Evolutionary conservation across 1,139 yeast species (phyloP), one percentile per base, ranked within the genome.

Genomic region (Nakaseomyces glabratus): DNA sequence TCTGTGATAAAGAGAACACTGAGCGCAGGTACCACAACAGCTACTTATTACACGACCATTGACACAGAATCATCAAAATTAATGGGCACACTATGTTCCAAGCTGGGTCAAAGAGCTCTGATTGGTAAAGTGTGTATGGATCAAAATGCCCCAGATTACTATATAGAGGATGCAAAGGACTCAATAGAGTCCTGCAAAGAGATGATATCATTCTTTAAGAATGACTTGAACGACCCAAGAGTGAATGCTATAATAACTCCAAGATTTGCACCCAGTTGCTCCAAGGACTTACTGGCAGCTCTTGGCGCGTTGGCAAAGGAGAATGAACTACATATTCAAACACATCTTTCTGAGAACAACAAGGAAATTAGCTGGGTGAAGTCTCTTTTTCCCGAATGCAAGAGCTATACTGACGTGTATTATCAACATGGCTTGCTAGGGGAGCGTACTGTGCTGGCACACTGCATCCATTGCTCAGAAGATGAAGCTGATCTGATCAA

Each of bases 91-190:
- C 57, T 82, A 21, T 74, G 93, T 21, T 59, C 78, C 12, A 44
- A 62, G 30, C 50, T 61, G 23, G 95, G 95, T 14, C 97, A 88
- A 59, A 66, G 96, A 41, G 95, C 95, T 0, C 71, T 82, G 43
- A 77, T 90, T 20, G 98, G 98, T 3, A 78, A 93, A 45, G 95
- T 85, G n/a, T 90, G 97, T 56, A 88, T 90, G 97, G 71, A 75
- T 46, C 62, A 71, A 17, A 68, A 76, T 46, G 75, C 82, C 21
- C 93, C 93, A 1, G 77, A 70, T 19, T 81, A 74, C 54, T 73
- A 76, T 51, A 52, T 65, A 34, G 95, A 86, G 51, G 63, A 71
- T 1, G 59, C 66, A n/a, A 71, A 69, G 5, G 74, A 75, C 37
- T 73, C 86, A 35, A 58, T 76, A 34, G 47, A 58, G n/a, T 71